These are phyloP conservation scores for Calocera viscosa DNA, from an alignment of 768 basidiomycete species.

Conservation along the genomic window DNA sequence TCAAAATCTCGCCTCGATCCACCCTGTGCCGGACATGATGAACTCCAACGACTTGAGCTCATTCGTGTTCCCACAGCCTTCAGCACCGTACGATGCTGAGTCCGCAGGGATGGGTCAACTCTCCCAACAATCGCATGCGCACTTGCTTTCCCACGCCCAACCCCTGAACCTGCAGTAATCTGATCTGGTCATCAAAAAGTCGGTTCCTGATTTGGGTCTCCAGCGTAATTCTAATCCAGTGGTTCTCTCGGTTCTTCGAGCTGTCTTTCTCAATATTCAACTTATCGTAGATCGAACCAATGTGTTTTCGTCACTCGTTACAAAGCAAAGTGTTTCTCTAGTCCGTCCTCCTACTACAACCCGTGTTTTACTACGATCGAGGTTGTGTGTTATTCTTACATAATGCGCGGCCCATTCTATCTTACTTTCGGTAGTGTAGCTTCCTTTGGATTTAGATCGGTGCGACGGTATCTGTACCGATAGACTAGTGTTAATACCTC, in stretches of 20 bases:
- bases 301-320: slow-evolving; percentile 1
- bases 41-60: not conserved
- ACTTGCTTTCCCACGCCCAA: not conserved
- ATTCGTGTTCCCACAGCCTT: not conserved
- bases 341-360: not conserved
- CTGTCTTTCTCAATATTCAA: not conserved
- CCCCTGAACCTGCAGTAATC: not conserved
- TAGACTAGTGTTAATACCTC: slow-evolving; percentile 9
- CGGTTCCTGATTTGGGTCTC: not conserved
- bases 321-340: not conserved
- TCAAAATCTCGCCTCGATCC: not conserved
- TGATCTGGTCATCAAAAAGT: not conserved
- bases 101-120: not conserved
- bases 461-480: slow-evolving; percentile 6
- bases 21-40: not conserved
- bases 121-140: not conserved
- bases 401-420: not conserved
- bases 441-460: slow-evolving; percentile 5
- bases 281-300: not conserved
- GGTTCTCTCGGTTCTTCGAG: not conserved
- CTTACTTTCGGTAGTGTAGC: not conserved
- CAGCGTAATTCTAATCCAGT: not conserved
- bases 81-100: not conserved
- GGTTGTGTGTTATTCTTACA: not conserved
- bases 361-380: slow-evolving; percentile 6